Evolutionary conservation across 176 grass and related monocot genomes (phyloP).

Genomic region (Eragrostis nindensis): DNA sequence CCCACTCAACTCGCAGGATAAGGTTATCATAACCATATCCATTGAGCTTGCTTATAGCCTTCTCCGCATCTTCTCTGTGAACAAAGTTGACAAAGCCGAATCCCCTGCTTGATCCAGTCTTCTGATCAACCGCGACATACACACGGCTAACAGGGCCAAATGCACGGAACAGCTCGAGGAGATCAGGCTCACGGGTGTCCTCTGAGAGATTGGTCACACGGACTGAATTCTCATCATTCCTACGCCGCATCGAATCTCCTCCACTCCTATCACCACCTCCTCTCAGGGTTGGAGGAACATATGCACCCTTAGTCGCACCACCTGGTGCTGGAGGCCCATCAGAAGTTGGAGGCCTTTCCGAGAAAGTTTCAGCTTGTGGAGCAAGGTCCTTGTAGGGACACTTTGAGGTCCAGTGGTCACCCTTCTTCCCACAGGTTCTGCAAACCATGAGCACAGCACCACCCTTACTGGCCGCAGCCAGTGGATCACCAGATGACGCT

Average conservation of each 20-base stretch:
- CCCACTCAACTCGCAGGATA: conserved; percentile 84
- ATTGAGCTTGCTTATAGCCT: conserved; percentile 89
- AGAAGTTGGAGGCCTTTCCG: conserved; percentile 61
- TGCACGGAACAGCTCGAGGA: conserved; percentile 68
- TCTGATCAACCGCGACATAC: conserved; percentile 79
- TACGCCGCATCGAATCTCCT: conserved; percentile 61
- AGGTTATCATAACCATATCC: conserved; percentile 94
- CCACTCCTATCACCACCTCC: conserved; percentile 58
- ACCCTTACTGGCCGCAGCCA: conserved; percentile 60
- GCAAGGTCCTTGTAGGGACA: conserved; percentile 98
- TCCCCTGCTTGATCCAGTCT: conserved; percentile 71
- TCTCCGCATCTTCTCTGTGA: conserved; percentile 77
- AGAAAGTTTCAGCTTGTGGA: conserved; percentile 52
- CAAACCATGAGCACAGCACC: conserved; percentile 96
- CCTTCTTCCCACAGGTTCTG: conserved; percentile 93
- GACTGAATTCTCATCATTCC: conserved; percentile 84
- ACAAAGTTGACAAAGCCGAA: conserved; percentile 84
- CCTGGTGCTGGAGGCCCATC: conserved; percentile 45
- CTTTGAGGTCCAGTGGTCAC: conserved; percentile 97
- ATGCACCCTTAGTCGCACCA: conserved; percentile 60
- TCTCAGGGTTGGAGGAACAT: conserved; percentile 87
- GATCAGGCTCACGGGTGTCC: conserved; percentile 74
- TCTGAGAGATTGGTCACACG: conserved; percentile 89
- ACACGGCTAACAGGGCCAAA: conserved; percentile 85
- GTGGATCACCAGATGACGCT: conserved; percentile 62